Evolutionary conservation across 192 early-diverging fungal genomes (phyloP).

Genomic region (Rhizophagus clarus): DNA sequence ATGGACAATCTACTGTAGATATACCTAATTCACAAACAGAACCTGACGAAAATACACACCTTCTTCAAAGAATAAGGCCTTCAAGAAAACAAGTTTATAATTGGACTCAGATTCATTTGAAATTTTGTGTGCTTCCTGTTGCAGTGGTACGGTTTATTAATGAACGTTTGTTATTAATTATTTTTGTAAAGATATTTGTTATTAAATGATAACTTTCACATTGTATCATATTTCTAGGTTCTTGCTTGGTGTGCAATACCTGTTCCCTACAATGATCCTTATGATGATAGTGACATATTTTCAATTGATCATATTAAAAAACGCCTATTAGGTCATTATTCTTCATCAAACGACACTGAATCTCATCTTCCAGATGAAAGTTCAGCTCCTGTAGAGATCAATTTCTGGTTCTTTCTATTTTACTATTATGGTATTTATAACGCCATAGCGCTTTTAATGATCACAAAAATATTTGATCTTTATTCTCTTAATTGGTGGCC

Average conservation of each 20-base stretch:
- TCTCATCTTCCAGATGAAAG: constrained; percentile 30
- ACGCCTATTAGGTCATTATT: background rate
- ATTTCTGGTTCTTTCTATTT: constrained; percentile 81
- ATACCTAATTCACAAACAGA: background rate
- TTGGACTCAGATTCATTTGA: constrained; percentile 47
- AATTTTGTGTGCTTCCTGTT: constrained; percentile 56
- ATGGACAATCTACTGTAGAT: background rate
- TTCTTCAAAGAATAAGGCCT: constrained; percentile 34
- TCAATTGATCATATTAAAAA: background rate
- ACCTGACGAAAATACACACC: constrained; percentile 37
- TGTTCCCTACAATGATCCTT: constrained; percentile 46
- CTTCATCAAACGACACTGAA: background rate
- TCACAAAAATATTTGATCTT: constrained; percentile 77
- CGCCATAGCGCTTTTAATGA: constrained; percentile 68
- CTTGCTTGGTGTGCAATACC: constrained; percentile 62
- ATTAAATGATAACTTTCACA: constrained; percentile 39
- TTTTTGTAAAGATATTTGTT: constrained; percentile 5
- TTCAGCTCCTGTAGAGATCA: constrained; percentile 50
- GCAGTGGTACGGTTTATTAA: constrained; percentile 32
- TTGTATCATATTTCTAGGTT: constrained; percentile 44
- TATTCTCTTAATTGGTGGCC: constrained; percentile 85
- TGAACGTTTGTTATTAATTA: background rate
- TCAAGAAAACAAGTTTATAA: constrained; percentile 15
- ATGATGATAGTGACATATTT: background rate
- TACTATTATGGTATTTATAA: constrained; percentile 81